Conservation (phyloP, 2,329 filamentous ascomycete genomes). For the Rhinocladiella similis region DNA sequence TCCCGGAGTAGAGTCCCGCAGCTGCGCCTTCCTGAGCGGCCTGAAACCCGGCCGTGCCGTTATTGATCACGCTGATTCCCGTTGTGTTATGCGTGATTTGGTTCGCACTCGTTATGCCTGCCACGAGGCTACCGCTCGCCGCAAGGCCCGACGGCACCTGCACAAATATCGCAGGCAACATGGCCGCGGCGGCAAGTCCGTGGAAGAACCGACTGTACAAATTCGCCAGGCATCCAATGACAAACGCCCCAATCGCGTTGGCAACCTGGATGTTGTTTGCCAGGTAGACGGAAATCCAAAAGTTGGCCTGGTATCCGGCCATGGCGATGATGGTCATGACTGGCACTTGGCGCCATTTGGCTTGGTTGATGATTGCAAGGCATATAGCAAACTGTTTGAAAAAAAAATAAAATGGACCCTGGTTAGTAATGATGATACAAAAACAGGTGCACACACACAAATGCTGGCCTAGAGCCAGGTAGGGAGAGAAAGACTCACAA, state of each 20-base stretch:
- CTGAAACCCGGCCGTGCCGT: constrained; percentile 25
- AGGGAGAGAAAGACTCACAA: not conserved
- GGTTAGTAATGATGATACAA: not conserved
- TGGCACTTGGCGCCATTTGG: constrained; percentile 74
- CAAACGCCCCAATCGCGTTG: constrained; percentile 74
- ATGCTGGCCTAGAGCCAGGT: not conserved
- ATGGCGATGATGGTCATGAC: constrained; percentile 74
- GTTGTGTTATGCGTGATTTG: constrained; percentile 42
- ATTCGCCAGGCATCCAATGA: constrained; percentile 75
- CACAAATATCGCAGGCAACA: constrained; percentile 82
- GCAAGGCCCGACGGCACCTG: constrained; percentile 62
- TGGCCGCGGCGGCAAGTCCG: constrained; percentile 77
- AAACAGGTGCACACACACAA: too few relatives aligned
- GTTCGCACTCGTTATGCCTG: constrained; percentile 55
- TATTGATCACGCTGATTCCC: constrained; percentile 43
- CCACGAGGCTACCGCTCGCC: constrained; percentile 57
- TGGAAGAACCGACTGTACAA: constrained; percentile 70
- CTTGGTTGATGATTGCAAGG: constrained; percentile 77
- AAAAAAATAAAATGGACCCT: not conserved
- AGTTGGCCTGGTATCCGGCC: constrained; percentile 73
- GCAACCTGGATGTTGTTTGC: constrained; percentile 70
- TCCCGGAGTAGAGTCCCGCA: constrained; percentile 25
- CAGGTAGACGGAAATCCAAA: constrained; percentile 68
- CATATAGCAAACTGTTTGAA: constrained; percentile 64
- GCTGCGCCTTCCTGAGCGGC: not conserved